Evolutionary conservation across 495 filamentous ascomycete species (phyloP).

Genomic region (Aspergillus asperescens): DNA sequence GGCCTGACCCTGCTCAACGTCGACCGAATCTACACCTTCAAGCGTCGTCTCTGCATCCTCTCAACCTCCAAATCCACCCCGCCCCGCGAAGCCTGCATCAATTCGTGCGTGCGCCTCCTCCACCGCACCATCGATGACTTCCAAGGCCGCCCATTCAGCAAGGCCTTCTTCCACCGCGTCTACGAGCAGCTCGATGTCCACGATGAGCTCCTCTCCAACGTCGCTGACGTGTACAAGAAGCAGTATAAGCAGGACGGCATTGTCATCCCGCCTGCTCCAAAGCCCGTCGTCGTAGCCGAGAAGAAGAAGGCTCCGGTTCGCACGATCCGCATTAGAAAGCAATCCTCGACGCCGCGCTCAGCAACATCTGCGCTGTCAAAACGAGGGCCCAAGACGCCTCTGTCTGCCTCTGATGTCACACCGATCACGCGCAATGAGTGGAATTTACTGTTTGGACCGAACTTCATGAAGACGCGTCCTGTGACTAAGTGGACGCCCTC

Average conservation of each 20-base stretch:
- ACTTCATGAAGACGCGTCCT: slow-evolving; percentile 28
- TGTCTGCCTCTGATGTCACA: slow-evolving; percentile 43
- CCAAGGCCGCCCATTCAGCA: slow-evolving; percentile 51
- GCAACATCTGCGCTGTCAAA: slow-evolving; percentile 13
- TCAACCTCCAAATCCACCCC: slow-evolving; percentile 28
- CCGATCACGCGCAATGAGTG: slow-evolving; percentile 46
- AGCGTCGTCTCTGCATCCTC: slow-evolving; percentile 56
- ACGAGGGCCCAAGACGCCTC: slow-evolving; percentile 40
- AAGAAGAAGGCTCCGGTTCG: slow-evolving; percentile 22
- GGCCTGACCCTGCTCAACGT: slow-evolving; percentile 62
- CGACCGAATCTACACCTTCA: slow-evolving; percentile 70
- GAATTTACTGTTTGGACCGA: slow-evolving; percentile 38
- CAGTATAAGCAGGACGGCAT: slow-evolving; percentile 49
- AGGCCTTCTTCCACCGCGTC: slow-evolving; percentile 53
- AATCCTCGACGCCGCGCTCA: slow-evolving; percentile 17
- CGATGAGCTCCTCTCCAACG: slow-evolving; percentile 48
- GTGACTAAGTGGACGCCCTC: slow-evolving; percentile 45
- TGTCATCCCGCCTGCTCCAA: slow-evolving; percentile 28
- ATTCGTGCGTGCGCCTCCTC: slow-evolving; percentile 51
- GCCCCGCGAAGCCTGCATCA: slow-evolving; percentile 35
- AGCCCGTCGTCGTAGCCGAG: slow-evolving; percentile 14
- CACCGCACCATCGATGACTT: slow-evolving; percentile 58
- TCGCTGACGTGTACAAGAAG: slow-evolving; percentile 54
- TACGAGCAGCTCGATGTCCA: slow-evolving; percentile 58
- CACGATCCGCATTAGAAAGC: slow-evolving; percentile 18